phyloP scores from a whole-genome alignment of 305 asterid species.

The Withania somnifera region DNA sequence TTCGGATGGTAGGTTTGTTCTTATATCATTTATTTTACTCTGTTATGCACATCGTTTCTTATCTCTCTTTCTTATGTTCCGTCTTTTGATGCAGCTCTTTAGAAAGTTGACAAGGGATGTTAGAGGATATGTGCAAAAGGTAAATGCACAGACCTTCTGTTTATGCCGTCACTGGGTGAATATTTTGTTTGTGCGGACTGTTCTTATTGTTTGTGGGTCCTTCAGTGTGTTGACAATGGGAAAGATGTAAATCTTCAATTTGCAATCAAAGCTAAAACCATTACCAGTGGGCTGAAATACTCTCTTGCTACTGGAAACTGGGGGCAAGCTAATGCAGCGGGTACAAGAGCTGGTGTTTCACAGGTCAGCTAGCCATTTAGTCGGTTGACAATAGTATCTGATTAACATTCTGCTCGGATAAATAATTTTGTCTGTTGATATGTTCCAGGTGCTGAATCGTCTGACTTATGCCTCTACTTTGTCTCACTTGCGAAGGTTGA shows the following conservation, averaged over 20 bases:
- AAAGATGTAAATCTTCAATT: constrained; percentile 96
- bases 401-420: neutral
- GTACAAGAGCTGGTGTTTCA: constrained; percentile 96
- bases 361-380: constrained; percentile 42
- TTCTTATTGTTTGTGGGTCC: constrained; percentile 9
- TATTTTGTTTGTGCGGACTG: neutral
- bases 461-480: constrained; percentile 94
- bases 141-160: constrained; percentile 9
- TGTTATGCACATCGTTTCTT: neutral
- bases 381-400: neutral
- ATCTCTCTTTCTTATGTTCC: constrained; percentile 7
- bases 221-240: constrained; percentile 95
- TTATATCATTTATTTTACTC: constrained; percentile 7
- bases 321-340: constrained; percentile 99
- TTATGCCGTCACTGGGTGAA: neutral
- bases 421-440: constrained; percentile 5
- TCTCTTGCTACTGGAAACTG: constrained; percentile 97
- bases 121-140: constrained; percentile 94
- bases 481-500: constrained; percentile 92
- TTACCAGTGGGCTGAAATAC: constrained; percentile 91
- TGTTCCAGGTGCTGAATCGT: constrained; percentile 83
- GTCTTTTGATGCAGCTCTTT: constrained; percentile 58
- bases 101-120: constrained; percentile 97
- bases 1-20: constrained; percentile 65
- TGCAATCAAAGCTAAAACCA: constrained; percentile 94